phyloP scores from a whole-genome alignment of 352 stramenopile species.

The Pythium plurisporium region DNA sequence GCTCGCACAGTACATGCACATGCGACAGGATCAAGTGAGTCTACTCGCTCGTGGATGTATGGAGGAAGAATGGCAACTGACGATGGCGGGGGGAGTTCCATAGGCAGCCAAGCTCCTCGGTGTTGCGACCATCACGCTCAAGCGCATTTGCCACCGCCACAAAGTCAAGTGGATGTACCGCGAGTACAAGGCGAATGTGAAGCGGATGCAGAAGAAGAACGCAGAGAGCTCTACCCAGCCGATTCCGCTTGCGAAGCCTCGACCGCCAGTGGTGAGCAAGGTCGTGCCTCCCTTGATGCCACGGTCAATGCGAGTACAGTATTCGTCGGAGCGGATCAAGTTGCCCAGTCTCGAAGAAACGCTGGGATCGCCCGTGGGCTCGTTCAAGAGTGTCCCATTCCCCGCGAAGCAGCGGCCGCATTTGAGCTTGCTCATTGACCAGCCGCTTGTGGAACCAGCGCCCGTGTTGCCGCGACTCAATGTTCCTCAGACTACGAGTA shows the following conservation, averaged over 20 bases:
- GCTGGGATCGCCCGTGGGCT: background rate
- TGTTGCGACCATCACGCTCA: constrained; percentile 58
- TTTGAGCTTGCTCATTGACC: background rate
- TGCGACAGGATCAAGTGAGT: constrained; percentile 48
- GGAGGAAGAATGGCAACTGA: background rate
- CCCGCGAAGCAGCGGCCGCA: background rate
- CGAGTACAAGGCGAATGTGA: background rate
- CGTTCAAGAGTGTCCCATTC: background rate
- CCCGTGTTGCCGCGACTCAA: background rate
- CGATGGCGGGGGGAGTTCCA: too few species aligned
- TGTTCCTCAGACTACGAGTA: background rate
- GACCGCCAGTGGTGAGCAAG: background rate
- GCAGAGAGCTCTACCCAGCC: background rate
- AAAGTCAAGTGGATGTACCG: constrained; percentile 49
- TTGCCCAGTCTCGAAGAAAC: background rate
- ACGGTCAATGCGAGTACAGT: background rate
- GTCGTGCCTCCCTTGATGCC: background rate
- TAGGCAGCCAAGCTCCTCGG: constrained; percentile 35
- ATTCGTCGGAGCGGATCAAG: background rate
- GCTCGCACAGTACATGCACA: constrained; percentile 32
- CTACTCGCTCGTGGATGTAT: background rate
- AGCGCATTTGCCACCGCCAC: constrained; percentile 46
- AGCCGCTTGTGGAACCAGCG: background rate
- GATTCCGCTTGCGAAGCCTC: background rate
- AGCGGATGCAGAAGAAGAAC: background rate